phyloP scores from a whole-genome alignment of 1,139 yeast species.

The Geotrichum aggregatum region DNA sequence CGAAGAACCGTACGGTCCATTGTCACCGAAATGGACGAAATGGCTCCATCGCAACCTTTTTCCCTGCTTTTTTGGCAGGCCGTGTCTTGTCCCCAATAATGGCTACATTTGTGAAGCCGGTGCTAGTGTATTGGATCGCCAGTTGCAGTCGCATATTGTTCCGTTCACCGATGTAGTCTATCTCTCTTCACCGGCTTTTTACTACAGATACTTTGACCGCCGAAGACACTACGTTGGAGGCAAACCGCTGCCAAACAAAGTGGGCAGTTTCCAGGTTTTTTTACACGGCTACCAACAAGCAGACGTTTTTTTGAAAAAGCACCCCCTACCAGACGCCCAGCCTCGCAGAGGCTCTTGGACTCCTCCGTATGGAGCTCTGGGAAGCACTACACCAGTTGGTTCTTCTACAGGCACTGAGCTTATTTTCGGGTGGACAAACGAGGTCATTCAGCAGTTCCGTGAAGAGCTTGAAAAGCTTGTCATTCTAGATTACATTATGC shows the following conservation, averaged over 20 bases:
- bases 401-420: slow-evolving; percentile 27
- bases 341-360: slow-evolving; percentile 1
- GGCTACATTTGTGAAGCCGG: slow-evolving; percentile 74
- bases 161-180: slow-evolving; percentile 62
- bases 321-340: slow-evolving; percentile 52
- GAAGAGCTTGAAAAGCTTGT: slow-evolving; percentile 66
- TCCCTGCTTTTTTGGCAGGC: slow-evolving; percentile 73
- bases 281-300: slow-evolving; percentile 59
- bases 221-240: slow-evolving; percentile 29
- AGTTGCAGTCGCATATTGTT: slow-evolving; percentile 55
- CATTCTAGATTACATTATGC: slow-evolving; percentile 64
- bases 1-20: slow-evolving; percentile 77
- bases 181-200: slow-evolving; percentile 53
- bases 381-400: slow-evolving; percentile 8
- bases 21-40: slow-evolving; percentile 76
- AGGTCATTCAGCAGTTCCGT: slow-evolving; percentile 50
- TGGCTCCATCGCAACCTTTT: slow-evolving; percentile 73
- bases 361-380: not conserved
- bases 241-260: slow-evolving; percentile 45
- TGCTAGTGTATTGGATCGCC: slow-evolving; percentile 61
- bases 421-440: slow-evolving; percentile 54
- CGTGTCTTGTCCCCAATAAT: slow-evolving; percentile 66
- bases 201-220: slow-evolving; percentile 51
- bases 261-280: slow-evolving; percentile 68
- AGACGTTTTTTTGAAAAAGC: slow-evolving; percentile 50